phyloP scores from a whole-genome alignment of 306 rosid genomes.

The Lablab purpureus region DNA sequence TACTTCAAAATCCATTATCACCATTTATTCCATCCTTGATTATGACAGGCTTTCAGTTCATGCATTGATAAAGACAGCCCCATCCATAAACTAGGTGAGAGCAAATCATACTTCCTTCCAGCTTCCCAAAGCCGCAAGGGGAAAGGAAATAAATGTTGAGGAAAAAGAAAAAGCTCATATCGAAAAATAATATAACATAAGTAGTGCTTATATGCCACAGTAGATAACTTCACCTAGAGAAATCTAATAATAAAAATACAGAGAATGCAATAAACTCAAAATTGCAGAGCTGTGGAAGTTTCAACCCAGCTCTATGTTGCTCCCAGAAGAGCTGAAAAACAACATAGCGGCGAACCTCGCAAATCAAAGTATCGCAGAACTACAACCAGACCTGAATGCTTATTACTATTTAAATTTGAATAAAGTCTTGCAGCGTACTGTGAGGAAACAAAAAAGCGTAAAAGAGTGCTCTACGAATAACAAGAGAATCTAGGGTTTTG shows the following conservation, averaged over 20 bases:
- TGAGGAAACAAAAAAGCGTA: background rate
- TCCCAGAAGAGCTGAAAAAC: background rate
- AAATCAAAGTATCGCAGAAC: slow-evolving; percentile 13
- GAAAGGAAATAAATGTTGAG: background rate
- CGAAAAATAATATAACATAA: no score
- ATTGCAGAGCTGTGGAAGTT: background rate
- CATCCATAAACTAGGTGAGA: background rate
- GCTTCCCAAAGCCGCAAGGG: background rate
- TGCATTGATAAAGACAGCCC: background rate
- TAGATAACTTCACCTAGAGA: no score
- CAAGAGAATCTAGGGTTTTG: slow-evolving; percentile 59
- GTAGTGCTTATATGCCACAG: no score
- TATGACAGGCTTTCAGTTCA: background rate
- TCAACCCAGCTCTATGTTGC: background rate
- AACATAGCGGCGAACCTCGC: background rate
- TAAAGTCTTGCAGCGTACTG: background rate
- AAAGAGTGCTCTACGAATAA: background rate
- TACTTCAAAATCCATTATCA: background rate
- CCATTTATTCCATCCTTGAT: background rate
- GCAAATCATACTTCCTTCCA: background rate
- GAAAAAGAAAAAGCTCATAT: no score
- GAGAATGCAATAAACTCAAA: background rate
- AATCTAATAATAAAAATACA: no score
- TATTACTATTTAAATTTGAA: background rate
- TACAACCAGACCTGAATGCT: slow-evolving; percentile 21